Percentiles rank a stretch among this genome's conserved stretches.
phyloP scores from a whole-genome alignment of 257 asterid species.

The Knoxia roxburghii region DNA sequence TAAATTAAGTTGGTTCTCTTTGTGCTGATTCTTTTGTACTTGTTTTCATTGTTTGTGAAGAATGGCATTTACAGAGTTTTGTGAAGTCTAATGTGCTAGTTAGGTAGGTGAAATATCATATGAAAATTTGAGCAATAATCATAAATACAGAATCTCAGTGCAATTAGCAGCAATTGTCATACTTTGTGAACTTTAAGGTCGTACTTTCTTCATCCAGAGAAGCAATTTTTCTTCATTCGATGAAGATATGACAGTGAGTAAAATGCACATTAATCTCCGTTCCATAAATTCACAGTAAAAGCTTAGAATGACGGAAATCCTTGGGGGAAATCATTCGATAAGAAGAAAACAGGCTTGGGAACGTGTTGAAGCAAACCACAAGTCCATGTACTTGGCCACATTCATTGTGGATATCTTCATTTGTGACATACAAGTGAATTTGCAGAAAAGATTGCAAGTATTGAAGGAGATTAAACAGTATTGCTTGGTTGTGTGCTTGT shows the following conservation, averaged over 20 bases:
- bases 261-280: neutral
- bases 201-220: neutral
- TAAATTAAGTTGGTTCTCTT: neutral
- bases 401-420: neutral
- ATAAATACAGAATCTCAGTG: neutral
- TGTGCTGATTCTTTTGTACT: neutral
- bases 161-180: no score
- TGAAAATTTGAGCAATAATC: neutral
- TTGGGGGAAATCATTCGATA: no score
- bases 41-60: neutral
- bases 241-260: neutral
- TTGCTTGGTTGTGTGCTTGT: neutral
- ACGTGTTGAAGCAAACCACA: neutral
- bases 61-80: neutral
- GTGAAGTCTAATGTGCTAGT: neutral
- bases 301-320: neutral
- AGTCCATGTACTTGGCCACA: neutral
- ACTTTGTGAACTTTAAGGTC: neutral
- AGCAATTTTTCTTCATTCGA: neutral
- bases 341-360: no score
- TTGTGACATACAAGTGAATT: neutral
- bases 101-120: neutral
- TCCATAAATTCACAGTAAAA: neutral
- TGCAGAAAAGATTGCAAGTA: neutral
- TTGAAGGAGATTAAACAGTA: neutral